Evolutionary conservation across 805 yeast species (phyloP), one percentile per base, ranked within the genome.

Genomic region (Candida morakotiae): DNA sequence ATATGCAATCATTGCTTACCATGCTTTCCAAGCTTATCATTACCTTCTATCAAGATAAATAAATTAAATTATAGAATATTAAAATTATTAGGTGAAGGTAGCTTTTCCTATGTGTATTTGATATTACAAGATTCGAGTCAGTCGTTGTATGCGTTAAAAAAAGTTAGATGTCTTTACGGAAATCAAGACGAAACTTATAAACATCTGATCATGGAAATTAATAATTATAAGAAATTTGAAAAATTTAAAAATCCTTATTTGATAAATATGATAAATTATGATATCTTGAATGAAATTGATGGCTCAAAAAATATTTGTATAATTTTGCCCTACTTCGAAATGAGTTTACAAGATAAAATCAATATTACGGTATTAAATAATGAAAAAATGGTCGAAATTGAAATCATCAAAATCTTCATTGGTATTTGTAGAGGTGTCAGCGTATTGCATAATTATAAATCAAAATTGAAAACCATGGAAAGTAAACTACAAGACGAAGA

Each of bases 141-240:
- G 23, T 55, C 60, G 13, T 39, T 58, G 28, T 85, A 77, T 52
- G 96, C 96, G 3, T 63, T 89, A 52, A 89, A 89, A 64, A 84
- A 85, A 64, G 85, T 87, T 37, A 67, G 89, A 42, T 88, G 96
- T 58, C 88, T 95, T 2, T 85, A 81, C 59, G 96, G 96, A 1
- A 73, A 83, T 32, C 85, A 80, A 51, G 81, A 82, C 48, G 79
- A 87, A 38, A 76, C 62, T 5, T 67, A 52, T 47, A 54, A 51
- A 40, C 63, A 71, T 32, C 95, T 95, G 1, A 70, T 86, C 77
- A 71, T 74, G 28, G 98, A 89, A 55, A 77, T 88, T 32, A 80
- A 79, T 19, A 80, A 78, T 46, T 86, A 87, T 57, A 79, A 76
- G 49, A 76, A 80, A 35, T 88, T 89, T 57, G 48, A 59, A 23